Percentiles rank a stretch among this genome's conserved stretches.
phyloP scores from a whole-genome alignment of 169 alveolate genomes.

The Eimeria acervulina region DNA sequence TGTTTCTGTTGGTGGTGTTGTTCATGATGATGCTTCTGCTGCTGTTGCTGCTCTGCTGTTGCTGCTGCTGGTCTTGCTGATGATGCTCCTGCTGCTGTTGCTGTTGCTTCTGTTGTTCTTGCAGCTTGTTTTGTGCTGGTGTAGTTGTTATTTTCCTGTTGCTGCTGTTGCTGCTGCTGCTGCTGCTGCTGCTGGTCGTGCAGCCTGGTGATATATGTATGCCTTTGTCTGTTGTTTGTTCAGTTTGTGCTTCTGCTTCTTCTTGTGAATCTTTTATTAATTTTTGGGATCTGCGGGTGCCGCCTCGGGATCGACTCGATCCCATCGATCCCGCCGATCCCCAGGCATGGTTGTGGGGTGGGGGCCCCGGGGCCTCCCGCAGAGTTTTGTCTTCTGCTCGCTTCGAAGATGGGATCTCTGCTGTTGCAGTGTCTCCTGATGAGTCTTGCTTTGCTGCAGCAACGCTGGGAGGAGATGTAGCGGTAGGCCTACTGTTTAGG shows the following conservation, averaged over 20 bases:
- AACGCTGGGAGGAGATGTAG: conserved; percentile 55
- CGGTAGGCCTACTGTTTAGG: conserved; percentile 9
- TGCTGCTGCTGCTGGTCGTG: conserved; percentile 9
- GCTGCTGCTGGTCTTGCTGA: background rate
- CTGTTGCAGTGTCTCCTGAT: conserved; percentile 66
- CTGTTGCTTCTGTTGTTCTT: no score
- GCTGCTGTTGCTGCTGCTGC: conserved; percentile 20
- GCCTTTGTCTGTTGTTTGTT: background rate
- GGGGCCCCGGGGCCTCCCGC: background rate
- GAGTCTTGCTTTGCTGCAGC: conserved; percentile 51
- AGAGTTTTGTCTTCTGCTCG: background rate
- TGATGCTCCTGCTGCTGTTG: background rate
- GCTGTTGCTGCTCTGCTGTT: background rate
- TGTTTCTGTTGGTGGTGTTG: background rate
- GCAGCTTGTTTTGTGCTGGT: no score
- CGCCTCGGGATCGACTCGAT: conserved; percentile 16
- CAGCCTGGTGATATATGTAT: no score
- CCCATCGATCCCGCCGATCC: background rate
- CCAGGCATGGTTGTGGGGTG: conserved; percentile 16
- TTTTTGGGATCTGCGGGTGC: conserved; percentile 71
- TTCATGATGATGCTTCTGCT: background rate
- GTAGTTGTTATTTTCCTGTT: background rate
- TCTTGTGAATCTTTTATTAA: conserved; percentile 48
- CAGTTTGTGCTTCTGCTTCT: conserved; percentile 70
- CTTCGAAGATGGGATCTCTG: conserved; percentile 55